Conservation (phyloP, 805 yeast species). For the Helenozyma baotianmanensis region DNA sequence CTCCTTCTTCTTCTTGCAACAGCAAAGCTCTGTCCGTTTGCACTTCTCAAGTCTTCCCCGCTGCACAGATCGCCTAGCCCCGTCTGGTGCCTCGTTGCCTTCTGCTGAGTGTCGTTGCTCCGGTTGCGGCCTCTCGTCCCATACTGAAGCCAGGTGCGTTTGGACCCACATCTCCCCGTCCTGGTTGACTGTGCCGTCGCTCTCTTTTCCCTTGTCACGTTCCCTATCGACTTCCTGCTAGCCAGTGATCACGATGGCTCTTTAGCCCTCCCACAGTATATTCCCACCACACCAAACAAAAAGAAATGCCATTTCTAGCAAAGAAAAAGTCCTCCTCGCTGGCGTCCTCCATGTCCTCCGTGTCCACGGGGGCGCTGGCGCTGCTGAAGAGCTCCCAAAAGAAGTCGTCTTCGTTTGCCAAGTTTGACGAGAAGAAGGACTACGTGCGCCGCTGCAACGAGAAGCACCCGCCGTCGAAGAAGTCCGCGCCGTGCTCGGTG, state of each 20-base stretch:
- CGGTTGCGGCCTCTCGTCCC: conserved; percentile 1
- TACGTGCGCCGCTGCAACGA: conserved; percentile 37
- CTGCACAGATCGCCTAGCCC: no score
- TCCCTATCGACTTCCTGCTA: no score
- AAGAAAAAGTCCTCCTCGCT: conserved; percentile 24
- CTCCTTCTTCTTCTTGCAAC: neutral
- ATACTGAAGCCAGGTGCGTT: no score
- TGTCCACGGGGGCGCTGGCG: conserved; percentile 2
- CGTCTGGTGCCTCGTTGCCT: no score
- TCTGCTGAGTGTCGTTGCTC: conserved; percentile 4
- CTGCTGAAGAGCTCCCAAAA: conserved; percentile 3
- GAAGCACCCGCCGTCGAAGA: conserved; percentile 18
- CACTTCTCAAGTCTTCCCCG: no score
- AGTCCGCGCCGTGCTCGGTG: conserved; percentile 25
- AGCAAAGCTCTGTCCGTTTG: no score
- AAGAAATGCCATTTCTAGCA: conserved; percentile 10
- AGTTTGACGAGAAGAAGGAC: conserved; percentile 44
- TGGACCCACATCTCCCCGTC: neutral
- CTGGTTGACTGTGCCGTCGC: no score
- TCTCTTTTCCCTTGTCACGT: no score
- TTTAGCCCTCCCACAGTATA: conserved; percentile 1
- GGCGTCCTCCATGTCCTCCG: conserved; percentile 16
- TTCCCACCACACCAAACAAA: neutral
- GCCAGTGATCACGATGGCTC: conserved; percentile 1
- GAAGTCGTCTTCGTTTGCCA: conserved; percentile 25